These are phyloP conservation scores for Petasospora rhodanensis DNA, from an alignment of 1,139 yeast species.

Conservation along the genomic window DNA sequence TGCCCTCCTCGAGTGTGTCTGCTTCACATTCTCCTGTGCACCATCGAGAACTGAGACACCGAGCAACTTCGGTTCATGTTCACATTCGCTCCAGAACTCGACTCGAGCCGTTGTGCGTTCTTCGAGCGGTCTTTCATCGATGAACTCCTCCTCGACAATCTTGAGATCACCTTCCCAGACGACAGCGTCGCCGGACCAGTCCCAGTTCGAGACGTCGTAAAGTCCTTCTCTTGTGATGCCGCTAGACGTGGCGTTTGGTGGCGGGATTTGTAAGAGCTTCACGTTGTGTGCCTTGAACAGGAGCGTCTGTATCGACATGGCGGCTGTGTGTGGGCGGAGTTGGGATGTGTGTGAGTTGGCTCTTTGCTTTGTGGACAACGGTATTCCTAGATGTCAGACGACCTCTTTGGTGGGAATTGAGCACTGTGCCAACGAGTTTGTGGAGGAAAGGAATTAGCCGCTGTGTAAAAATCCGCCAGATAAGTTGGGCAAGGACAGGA, in stretches of 20 bases:
- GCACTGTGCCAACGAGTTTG: too few species aligned
- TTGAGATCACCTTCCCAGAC: conserved; percentile 34
- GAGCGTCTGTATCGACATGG: conserved; percentile 3
- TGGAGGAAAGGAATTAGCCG: too few species aligned
- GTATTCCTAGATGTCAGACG: too few species aligned
- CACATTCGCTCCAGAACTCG: conserved; percentile 27
- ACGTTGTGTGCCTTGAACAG: conserved; percentile 5
- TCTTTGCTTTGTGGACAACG: too few species aligned
- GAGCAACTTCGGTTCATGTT: conserved; percentile 5
- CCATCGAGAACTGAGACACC: conserved; percentile 4
- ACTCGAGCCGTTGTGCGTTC: conserved; percentile 24
- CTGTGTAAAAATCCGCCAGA: too few species aligned
- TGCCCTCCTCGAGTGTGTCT: conserved; percentile 15
- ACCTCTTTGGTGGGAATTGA: too few species aligned
- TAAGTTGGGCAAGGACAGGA: not conserved
- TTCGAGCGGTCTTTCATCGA: conserved; percentile 4
- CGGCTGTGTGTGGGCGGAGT: not conserved
- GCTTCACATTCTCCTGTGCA: conserved; percentile 4
- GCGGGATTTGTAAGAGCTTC: conserved; percentile 23
- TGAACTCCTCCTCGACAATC: conserved; percentile 28
- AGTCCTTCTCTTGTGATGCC: conserved; percentile 10
- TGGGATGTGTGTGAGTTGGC: not conserved
- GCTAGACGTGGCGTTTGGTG: conserved; percentile 27
- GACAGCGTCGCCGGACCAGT: conserved; percentile 29
- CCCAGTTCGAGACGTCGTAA: conserved; percentile 32